phyloP scores from a whole-genome alignment of 441 rosid genomes.

The Eruca vesicaria region DNA sequence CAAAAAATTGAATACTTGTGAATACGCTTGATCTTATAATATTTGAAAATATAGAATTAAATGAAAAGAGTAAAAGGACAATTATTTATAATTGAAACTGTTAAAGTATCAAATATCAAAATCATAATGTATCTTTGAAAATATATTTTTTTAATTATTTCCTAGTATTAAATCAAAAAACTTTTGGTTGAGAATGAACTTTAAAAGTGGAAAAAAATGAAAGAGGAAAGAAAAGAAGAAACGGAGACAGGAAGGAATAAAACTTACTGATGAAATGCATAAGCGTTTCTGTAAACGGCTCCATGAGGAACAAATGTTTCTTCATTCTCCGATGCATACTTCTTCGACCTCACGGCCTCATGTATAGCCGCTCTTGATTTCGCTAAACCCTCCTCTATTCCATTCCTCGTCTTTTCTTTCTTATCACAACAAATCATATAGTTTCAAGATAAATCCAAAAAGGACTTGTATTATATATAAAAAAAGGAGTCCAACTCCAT shows the following conservation, averaged over 20 bases:
- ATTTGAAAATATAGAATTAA: not conserved
- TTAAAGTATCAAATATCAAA: not conserved
- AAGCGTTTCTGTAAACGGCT: slow-evolving; percentile 46
- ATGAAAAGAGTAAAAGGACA: not conserved
- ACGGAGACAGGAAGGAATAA: not conserved
- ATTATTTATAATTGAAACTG: not conserved
- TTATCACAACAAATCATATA: not conserved
- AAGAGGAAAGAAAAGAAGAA: not conserved
- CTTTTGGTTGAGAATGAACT: not conserved
- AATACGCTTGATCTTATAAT: not conserved
- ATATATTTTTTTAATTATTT: not conserved
- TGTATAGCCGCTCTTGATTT: slow-evolving; percentile 42
- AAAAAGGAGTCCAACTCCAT: not conserved
- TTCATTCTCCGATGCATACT: slow-evolving; percentile 25
- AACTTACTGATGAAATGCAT: slow-evolving; percentile 55
- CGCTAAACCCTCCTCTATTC: slow-evolving; percentile 38
- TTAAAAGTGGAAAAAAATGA: not conserved
- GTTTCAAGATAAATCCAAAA: not conserved
- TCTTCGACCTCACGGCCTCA: slow-evolving; percentile 34
- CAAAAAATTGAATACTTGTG: not conserved
- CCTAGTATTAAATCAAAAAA: not conserved
- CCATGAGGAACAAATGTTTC: slow-evolving; percentile 44
- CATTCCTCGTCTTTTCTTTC: slow-evolving; percentile 19
- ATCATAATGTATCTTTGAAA: not conserved
- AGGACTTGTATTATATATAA: not conserved